Evolutionary conservation across 768 basidiomycete species (phyloP).

Genomic region (Sporobolomyces phaffii): DNA sequence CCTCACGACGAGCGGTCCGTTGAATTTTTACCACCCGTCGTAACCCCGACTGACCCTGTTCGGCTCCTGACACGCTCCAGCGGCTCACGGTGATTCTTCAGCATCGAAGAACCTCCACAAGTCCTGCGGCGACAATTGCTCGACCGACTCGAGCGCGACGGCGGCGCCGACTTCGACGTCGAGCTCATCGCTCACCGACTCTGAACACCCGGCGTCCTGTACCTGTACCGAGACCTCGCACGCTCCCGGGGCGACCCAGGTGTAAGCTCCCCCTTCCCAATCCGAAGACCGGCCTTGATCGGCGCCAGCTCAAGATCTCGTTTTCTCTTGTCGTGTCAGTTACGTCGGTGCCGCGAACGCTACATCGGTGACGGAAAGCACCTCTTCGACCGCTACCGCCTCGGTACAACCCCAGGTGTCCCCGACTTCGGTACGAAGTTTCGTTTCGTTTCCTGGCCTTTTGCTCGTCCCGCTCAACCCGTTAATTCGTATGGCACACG

Average conservation of each 20-base stretch:
- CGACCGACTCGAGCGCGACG: too few relatives aligned
- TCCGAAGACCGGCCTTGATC: too few relatives aligned
- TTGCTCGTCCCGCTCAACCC: not conserved
- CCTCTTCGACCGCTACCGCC: not conserved
- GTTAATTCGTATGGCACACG: too few relatives aligned
- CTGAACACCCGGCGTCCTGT: not conserved
- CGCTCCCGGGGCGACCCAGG: not conserved
- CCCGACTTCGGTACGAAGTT: not conserved
- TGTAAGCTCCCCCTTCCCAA: not conserved
- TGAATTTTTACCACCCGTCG: not conserved
- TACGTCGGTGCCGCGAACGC: not conserved
- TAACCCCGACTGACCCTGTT: not conserved
- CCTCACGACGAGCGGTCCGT: not conserved
- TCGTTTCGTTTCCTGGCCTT: not conserved
- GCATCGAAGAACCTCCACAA: not conserved
- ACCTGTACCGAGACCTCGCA: slow-evolving; percentile 4
- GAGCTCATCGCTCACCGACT: not conserved
- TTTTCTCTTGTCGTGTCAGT: not conserved
- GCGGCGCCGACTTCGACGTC: not conserved
- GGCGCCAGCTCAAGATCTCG: too few relatives aligned
- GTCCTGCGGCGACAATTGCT: not conserved
- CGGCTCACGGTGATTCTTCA: not conserved
- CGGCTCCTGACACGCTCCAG: not conserved
- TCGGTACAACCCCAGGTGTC: not conserved
- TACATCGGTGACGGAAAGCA: not conserved